Evolutionary conservation across 805 yeast species (phyloP).

Genomic region (Komagataella mondaviorum): DNA sequence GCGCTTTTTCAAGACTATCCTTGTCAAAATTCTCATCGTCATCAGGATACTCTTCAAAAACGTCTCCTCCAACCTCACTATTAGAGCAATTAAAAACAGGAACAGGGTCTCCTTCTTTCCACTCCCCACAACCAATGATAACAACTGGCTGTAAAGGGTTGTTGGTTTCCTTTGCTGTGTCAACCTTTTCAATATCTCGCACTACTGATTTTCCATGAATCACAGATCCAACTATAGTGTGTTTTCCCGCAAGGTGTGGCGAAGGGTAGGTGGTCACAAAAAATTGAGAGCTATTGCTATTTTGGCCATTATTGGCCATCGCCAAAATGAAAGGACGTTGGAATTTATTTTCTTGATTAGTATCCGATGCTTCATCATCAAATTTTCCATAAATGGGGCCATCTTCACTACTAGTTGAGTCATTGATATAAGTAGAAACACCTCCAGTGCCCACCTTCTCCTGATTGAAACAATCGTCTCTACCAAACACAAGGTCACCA

Average conservation of each 20-base stretch:
- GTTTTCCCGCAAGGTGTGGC: slow-evolving; percentile 66
- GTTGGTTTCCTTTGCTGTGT: slow-evolving; percentile 26
- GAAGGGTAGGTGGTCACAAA: slow-evolving; percentile 58
- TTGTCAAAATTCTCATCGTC: slow-evolving; percentile 58
- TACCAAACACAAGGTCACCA: slow-evolving; percentile 40
- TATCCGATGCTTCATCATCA: slow-evolving; percentile 33
- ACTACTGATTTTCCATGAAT: slow-evolving; percentile 55
- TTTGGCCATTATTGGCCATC: slow-evolving; percentile 46
- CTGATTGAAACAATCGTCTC: slow-evolving; percentile 5
- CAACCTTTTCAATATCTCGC: slow-evolving; percentile 44
- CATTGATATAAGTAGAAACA: slow-evolving; percentile 20
- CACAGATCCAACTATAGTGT: slow-evolving; percentile 67
- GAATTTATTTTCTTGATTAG: slow-evolving; percentile 5
- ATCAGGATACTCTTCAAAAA: slow-evolving; percentile 67
- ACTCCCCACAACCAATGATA: slow-evolving; percentile 47
- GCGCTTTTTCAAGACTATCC: slow-evolving; percentile 27
- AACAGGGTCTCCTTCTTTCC: slow-evolving; percentile 36
- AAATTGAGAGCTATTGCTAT: slow-evolving; percentile 52
- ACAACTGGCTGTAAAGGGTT: slow-evolving; percentile 19
- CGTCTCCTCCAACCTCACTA: slow-evolving; percentile 50
- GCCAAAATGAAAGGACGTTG: slow-evolving; percentile 40
- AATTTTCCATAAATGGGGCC: slow-evolving; percentile 23
- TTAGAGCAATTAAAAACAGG: slow-evolving; percentile 57
- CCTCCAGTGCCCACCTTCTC: slow-evolving; percentile 26
- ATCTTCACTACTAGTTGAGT: slow-evolving; percentile 5